Evolutionary conservation across 257 asterid genomes (phyloP), one percentile per base, ranked within the genome.

Genomic region (Lantana camara): DNA sequence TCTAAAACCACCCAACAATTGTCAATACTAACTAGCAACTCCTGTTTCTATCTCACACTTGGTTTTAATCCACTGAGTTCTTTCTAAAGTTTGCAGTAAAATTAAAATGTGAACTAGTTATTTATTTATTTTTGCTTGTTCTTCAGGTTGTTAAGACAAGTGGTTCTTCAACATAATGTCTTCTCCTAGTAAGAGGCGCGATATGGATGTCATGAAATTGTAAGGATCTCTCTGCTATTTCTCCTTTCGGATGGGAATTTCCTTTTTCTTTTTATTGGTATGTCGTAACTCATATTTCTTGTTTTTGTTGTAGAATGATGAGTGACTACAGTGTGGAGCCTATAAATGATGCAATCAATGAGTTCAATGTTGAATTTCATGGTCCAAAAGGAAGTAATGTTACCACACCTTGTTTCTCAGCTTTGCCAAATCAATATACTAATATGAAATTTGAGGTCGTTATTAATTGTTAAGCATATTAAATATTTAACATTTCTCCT

Each of bases 141-240:
- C 64, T n/a, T 35, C 11, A 63, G 71, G 72, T 45, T n/a, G 23
- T 52, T n/a, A n/a, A 13, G 3, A 42, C 20, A 5, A 49, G 27
- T 60, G 52, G 53, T 65, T 67, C 23, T 37, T 59, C n/a, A 58
- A 42, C 72, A 41, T 63, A 78, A 88, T 92, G 95, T 83, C 98
- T 60, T 92, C 98, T 67, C 98, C 97, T 1, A 87, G 96, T 82
- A 89, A 92, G 79, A 77, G 98, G 71, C 89, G 93, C 49, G 96
- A 92, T 77, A 92, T 89, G 96, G 96, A 92, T 75, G 96, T 92
- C 65, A 92, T 89, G 96, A 92, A 92, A 77, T 63, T 92, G 98
- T 89, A 79, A 78, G 96, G 51, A n/a, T n/a, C n/a, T n/a, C 47
- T 27, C 23, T 51, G 9, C 13, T 45, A 13, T 1, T 29, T 1